phyloP scores from a whole-genome alignment of 169 alveolate genomes.

The Plasmodium blacklocki region DNA sequence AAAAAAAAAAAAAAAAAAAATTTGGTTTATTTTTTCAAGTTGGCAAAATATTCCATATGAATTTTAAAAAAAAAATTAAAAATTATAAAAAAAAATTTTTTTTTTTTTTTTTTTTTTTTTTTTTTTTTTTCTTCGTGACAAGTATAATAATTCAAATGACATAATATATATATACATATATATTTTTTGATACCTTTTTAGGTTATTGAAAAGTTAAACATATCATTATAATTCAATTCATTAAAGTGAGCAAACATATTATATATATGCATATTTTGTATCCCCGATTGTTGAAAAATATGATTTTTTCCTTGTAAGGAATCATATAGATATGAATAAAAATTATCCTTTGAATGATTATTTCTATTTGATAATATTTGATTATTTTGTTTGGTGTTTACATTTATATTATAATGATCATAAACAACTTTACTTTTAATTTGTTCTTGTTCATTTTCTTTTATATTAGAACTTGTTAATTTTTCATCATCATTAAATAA shows the following conservation, averaged over 20 bases:
- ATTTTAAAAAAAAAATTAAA: too few species aligned
- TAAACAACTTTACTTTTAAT: background rate
- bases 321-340: slow-evolving; percentile 5
- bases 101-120: too few species aligned
- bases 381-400: background rate
- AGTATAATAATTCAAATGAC: too few species aligned
- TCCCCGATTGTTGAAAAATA: slow-evolving; percentile 8
- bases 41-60: too few species aligned
- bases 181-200: too few species aligned
- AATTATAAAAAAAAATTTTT: too few species aligned
- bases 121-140: too few species aligned
- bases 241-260: slow-evolving; percentile 43
- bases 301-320: slow-evolving; percentile 28
- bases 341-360: slow-evolving; percentile 5
- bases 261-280: slow-evolving; percentile 19
- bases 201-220: slow-evolving; percentile 15
- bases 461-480: background rate
- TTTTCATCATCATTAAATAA: slow-evolving; percentile 10
- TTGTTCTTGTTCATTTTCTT: background rate
- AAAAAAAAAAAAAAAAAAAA: too few species aligned
- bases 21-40: too few species aligned
- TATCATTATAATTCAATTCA: slow-evolving; percentile 38
- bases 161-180: too few species aligned
- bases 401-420: background rate
- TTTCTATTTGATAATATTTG: background rate